Percentiles rank a stretch among this genome's conserved stretches.
These are phyloP conservation scores for Nemania sp. DNA, from an alignment of 2,329 filamentous ascomycete species.

Conservation along the genomic window DNA sequence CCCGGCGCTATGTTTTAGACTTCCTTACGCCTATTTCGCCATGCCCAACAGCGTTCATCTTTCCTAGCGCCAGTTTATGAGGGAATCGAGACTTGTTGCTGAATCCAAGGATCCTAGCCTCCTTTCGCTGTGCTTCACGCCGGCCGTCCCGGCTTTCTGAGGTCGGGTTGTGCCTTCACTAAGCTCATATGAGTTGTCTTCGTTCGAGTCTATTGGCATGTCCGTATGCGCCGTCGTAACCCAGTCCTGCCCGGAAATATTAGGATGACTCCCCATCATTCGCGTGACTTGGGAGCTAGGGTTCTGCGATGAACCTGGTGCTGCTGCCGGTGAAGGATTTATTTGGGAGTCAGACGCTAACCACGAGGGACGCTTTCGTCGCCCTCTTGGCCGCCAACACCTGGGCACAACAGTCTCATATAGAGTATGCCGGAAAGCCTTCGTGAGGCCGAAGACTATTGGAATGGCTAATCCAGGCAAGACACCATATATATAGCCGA, in stretches of 20 bases:
- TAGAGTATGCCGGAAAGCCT: constrained; percentile 8
- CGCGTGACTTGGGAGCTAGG: not conserved
- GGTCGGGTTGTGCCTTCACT: too few relatives aligned
- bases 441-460: constrained; percentile 15
- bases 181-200: too few relatives aligned
- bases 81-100: too few relatives aligned
- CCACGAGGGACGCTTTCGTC: not conserved
- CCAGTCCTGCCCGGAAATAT: not conserved
- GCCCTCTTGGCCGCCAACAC: not conserved
- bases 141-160: too few relatives aligned
- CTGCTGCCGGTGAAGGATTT: not conserved
- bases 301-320: not conserved
- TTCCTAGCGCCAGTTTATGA: not conserved
- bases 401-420: constrained; percentile 1
- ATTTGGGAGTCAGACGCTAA: not conserved
- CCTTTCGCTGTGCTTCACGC: too few relatives aligned
- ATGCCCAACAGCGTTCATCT: not conserved
- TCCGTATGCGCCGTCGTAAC: too few relatives aligned
- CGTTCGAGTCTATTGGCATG: too few relatives aligned
- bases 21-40: not conserved
- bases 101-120: too few relatives aligned
- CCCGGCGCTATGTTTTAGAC: too few relatives aligned
- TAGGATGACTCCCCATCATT: not conserved
- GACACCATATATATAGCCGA: constrained; percentile 14
- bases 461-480: constrained; percentile 10